Evolutionary conservation across 768 basidiomycete genomes (phyloP), one percentile per base, ranked within the genome.

Genomic region (Dioszegia crocea): DNA sequence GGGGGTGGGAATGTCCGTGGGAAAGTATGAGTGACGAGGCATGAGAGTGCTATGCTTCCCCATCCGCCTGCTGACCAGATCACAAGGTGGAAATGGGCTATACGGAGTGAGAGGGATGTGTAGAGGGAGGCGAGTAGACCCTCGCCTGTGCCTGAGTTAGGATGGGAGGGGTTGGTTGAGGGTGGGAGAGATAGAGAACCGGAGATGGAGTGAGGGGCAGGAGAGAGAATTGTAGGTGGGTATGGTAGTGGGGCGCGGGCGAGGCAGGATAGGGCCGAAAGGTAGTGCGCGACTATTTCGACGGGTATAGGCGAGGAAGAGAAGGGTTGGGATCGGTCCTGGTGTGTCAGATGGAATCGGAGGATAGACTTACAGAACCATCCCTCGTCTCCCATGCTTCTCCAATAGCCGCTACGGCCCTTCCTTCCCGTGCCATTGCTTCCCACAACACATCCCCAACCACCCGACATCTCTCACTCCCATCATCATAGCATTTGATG

Each of bases 361-460:
- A 24, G 12, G 40, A 4, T 26, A 21, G 6, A 49, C 67, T 60
- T 59, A 67, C 68, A 43, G 70, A 64, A 29, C 68, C 64, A 57
- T 70, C 67, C 27, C 71, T 56, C 9, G 60, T 57, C 43, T 75
- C 74, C 91, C 91, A 97, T 8, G 87, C 86, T 59, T 94, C 91
- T 19, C 96, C 80, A 11, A 94, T 80, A 9, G 84, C 81, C 27
- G 87, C 80, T 2, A 88, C 88, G 1, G 88, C 88, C 66, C 92
- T 76, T 3, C 91, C 90, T 79, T 99, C 96, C 44, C 90, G 79
- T 0, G 86, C 85, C 12, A 87, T 85, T 0, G 90, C 94, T 73
- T 92, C 88, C 94, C 94, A 99, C 26, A 88, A 80, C 23, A 83
- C 77, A 75, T 97, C 94, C 56, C 85, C 84, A 8, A 84, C 81